phyloP scores from a whole-genome alignment of 2,329 filamentous ascomycete species.

The Epichloe scottii region DNA sequence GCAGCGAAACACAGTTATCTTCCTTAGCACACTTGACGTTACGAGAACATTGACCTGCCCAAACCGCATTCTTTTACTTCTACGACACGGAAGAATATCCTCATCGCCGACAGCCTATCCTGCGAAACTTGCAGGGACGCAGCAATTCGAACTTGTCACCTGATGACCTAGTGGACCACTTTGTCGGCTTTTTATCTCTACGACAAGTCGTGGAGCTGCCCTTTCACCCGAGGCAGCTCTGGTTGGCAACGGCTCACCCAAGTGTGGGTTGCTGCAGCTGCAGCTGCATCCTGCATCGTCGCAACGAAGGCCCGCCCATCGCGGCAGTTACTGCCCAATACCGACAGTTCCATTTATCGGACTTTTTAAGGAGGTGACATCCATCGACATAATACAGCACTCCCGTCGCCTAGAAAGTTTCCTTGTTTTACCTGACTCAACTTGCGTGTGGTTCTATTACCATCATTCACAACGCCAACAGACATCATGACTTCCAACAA shows the following conservation, averaged over 20 bases:
- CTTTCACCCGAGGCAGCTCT: conserved; percentile 1
- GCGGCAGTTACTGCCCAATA: conserved; percentile 3
- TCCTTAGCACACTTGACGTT: neutral
- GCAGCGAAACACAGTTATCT: neutral
- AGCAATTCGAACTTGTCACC: neutral
- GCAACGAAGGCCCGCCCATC: conserved; percentile 1
- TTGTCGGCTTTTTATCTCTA: neutral
- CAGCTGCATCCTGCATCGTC: conserved; percentile 4
- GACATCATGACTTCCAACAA: conserved; percentile 17
- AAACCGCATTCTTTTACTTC: neutral
- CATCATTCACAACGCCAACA: neutral
- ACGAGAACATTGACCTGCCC: too few species aligned
- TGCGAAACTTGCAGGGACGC: neutral
- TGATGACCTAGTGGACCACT: neutral
- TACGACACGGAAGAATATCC: neutral
- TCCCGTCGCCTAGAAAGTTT: neutral
- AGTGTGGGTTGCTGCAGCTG: conserved; percentile 5
- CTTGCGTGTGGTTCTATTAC: neutral
- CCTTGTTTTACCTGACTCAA: neutral
- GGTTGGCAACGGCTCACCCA: conserved; percentile 4
- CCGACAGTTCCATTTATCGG: neutral
- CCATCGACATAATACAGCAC: conserved; percentile 7
- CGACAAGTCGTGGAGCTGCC: conserved; percentile 2
- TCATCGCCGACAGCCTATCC: neutral
- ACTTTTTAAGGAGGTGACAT: neutral